These are phyloP conservation scores for Lentinula boryana DNA, from an alignment of 768 basidiomycete genomes.

Conservation along the genomic window DNA sequence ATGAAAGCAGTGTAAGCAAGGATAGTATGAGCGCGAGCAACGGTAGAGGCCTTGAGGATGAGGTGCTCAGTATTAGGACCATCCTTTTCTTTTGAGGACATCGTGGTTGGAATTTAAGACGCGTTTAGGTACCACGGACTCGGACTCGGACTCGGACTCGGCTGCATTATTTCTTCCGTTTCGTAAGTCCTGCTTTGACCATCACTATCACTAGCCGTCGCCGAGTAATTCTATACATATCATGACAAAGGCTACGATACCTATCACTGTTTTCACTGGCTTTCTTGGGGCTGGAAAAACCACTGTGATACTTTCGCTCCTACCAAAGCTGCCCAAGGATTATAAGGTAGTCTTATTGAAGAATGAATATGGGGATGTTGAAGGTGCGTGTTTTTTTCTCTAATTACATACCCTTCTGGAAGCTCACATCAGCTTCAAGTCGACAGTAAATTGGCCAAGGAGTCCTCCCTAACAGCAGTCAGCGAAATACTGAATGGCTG, in stretches of 20 bases:
- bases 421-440: slow-evolving; percentile 35
- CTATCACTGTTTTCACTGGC: slow-evolving; percentile 94
- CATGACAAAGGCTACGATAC: slow-evolving; percentile 35
- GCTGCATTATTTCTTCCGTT: neutral
- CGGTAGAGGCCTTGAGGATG: slow-evolving; percentile 38
- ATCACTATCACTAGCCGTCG: neutral
- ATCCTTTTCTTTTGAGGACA: slow-evolving; percentile 3
- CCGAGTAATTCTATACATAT: too few species aligned
- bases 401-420: neutral
- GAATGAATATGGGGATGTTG: slow-evolving; percentile 94
- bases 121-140: neutral
- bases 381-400: slow-evolving; percentile 43
- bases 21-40: slow-evolving; percentile 61
- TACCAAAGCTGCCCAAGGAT: slow-evolving; percentile 75
- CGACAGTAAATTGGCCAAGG: slow-evolving; percentile 84
- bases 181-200: neutral
- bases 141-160: neutral
- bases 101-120: neutral
- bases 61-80: slow-evolving; percentile 6
- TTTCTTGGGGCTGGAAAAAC: slow-evolving; percentile 84
- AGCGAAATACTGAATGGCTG: slow-evolving; percentile 96
- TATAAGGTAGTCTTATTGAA: slow-evolving; percentile 90
- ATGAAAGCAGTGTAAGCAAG: slow-evolving; percentile 63
- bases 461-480: slow-evolving; percentile 80
- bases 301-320: slow-evolving; percentile 73